Base-by-base conservation (phyloP, 2,329 filamentous ascomycete genomes). In the Fusarium clavum region DNA sequence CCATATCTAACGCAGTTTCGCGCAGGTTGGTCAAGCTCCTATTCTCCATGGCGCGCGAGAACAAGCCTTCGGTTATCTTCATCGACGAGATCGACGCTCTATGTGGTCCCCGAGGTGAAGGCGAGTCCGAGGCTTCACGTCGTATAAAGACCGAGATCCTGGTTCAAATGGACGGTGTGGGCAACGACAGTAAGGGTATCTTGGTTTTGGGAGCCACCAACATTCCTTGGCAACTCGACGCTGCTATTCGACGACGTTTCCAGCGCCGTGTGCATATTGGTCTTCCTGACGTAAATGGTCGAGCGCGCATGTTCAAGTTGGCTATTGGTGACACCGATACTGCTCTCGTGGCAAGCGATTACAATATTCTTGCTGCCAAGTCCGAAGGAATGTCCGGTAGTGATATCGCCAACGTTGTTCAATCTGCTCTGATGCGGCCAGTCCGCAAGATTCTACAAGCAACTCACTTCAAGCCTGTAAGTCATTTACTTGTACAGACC, bases 161-260 rank as follows among this genome's bases (percentile, higher is more conserved):
- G 16, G 95, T 99, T 20, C 96, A 99, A 81, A 99, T 99, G 96
- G 96, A 99, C 76, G 97, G 96, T 82, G 96, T 99, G 12, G 97
- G 96, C 69, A 95, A 97, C 69, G 96, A 99, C 81, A 95, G 92
- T 68, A 94, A 92, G 76, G 96, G 95, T 22, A 95, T 99, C 11
- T 85, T 99, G 25, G 97, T 99, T 43, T 88, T 99, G 6, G 96
- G 96, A 65, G 96, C 96, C 57, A 99, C 96, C 60, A 99, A 99
- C 79, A 98, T 99, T 68, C 96, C 96, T 20, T 99, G 96, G 96
- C 95, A 99, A 84, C 87, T 99, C 51, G 96, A 99, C 79, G 92
- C 94, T 13, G 96, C 96, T 74, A 99, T 99, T 75, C 91, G 96
- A 73, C 89, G 96, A 80, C 93, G 96, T 77, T 99, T 99, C 85